These are phyloP conservation scores for Nyssa sinensis DNA, from an alignment of 148 eudicot species.

Conservation along the genomic window DNA sequence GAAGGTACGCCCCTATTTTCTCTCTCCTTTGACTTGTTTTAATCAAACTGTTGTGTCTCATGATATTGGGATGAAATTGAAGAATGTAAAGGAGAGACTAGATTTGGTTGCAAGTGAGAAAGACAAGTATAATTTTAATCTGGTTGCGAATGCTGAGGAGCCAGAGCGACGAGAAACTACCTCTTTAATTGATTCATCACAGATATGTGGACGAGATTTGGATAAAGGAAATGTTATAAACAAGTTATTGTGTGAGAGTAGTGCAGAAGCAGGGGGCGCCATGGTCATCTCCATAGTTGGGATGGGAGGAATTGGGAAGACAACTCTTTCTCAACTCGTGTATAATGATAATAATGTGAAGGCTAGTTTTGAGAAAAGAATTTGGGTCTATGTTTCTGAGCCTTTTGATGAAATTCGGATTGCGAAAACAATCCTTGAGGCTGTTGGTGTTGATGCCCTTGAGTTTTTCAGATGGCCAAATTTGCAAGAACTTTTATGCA, in stretches of 20 bases:
- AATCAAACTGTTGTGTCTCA: background rate
- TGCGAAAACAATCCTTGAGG: too few species aligned
- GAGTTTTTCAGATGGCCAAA: too few species aligned
- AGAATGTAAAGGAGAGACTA: slow-evolving; percentile 1
- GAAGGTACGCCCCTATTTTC: background rate
- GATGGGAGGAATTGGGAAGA: slow-evolving; percentile 32
- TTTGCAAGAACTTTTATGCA: slow-evolving; percentile 1
- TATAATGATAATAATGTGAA: slow-evolving; percentile 22
- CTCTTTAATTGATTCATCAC: slow-evolving; percentile 17
- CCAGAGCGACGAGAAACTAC: background rate
- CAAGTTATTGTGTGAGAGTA: slow-evolving; percentile 14
- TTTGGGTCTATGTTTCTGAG: slow-evolving; percentile 31
- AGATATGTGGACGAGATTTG: slow-evolving; percentile 19
- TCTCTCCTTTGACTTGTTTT: slow-evolving; percentile 3
- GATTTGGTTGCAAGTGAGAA: slow-evolving; percentile 1
- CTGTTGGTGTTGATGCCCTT: too few species aligned
- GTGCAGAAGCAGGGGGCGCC: background rate
- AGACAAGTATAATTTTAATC: background rate
- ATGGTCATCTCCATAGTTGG: slow-evolving; percentile 26
- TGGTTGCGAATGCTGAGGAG: background rate
- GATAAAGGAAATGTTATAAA: slow-evolving; percentile 10
- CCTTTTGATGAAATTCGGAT: too few species aligned
- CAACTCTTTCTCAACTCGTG: slow-evolving; percentile 29
- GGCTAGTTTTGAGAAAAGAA: slow-evolving; percentile 8
- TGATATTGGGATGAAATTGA: slow-evolving; percentile 5